Evolutionary conservation across 306 rosid species (phyloP).

Genomic region (Vigna radiata): DNA sequence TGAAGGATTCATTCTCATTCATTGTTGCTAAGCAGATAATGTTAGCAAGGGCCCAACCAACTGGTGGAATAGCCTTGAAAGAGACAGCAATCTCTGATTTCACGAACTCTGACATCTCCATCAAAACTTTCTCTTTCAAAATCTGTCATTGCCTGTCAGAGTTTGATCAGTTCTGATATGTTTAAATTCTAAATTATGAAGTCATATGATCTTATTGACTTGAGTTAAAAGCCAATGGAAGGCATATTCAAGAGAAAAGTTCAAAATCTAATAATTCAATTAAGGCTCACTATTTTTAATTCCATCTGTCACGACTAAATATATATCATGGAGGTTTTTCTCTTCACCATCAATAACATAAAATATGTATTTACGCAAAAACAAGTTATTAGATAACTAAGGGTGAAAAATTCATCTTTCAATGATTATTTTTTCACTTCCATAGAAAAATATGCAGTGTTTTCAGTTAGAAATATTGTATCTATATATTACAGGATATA

Average conservation of each 20-base stretch:
- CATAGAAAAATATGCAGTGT: constrained; percentile 5
- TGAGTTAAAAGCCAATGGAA: constrained; percentile 6
- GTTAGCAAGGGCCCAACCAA: constrained; percentile 95
- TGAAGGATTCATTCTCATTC: constrained; percentile 65
- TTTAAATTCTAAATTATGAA: constrained; percentile 47
- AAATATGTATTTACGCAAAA: constrained; percentile 9
- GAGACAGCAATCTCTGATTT: constrained; percentile 53
- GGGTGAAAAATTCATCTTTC: constrained; percentile 25
- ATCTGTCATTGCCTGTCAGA: constrained; percentile 97
- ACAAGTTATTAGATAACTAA: constrained; percentile 8
- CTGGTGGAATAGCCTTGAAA: constrained; percentile 70
- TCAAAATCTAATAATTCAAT: constrained; percentile 30
- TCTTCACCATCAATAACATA: constrained; percentile 21
- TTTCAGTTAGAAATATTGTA: constrained; percentile 20
- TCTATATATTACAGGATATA: constrained; percentile 7
- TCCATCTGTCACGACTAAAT: constrained; percentile 20
- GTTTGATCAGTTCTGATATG: constrained; percentile 84
- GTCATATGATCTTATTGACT: constrained; percentile 37
- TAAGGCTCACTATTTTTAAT: constrained; percentile 25
- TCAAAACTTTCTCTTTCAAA: constrained; percentile 72
- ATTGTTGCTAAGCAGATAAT: constrained; percentile 71
- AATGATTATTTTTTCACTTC: constrained; percentile 19
- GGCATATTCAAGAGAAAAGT: constrained; percentile 21
- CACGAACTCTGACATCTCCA: constrained; percentile 64
- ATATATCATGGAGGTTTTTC: constrained; percentile 5